These are phyloP conservation scores for Fraxinus sp. DNA, from an alignment of 305 asterid genomes.

Conservation along the genomic window DNA sequence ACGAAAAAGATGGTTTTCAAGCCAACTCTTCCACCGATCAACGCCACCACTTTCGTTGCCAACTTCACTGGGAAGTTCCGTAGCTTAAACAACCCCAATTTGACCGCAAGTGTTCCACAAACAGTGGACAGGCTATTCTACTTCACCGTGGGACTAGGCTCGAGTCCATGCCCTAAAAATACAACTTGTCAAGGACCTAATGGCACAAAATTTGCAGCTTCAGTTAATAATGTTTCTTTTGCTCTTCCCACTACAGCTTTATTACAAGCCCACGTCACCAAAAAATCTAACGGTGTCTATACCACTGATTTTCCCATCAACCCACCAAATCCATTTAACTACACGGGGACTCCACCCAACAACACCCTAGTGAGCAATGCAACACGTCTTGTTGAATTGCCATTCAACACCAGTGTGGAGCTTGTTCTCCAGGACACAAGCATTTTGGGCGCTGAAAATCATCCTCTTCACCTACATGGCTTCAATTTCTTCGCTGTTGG, in stretches of 20 bases:
- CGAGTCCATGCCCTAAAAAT: conserved; percentile 53
- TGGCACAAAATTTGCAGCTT: conserved; percentile 60
- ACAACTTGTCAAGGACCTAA: conserved; percentile 66
- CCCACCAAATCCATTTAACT: conserved; percentile 52
- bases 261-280: conserved; percentile 44
- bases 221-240: conserved; percentile 56
- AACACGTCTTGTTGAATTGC: conserved; percentile 47
- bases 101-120: conserved; percentile 46
- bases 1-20: conserved; percentile 25
- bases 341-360: conserved; percentile 68
- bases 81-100: conserved; percentile 51
- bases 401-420: conserved; percentile 62
- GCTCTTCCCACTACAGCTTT: conserved; percentile 53
- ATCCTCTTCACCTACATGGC: conserved; percentile 76
- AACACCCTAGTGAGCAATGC: conserved; percentile 55
- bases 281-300: conserved; percentile 43
- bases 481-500: conserved; percentile 69
- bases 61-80: conserved; percentile 50
- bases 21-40: conserved; percentile 47
- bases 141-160: conserved; percentile 60
- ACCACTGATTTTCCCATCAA: conserved; percentile 56
- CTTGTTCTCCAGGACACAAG: conserved; percentile 62
- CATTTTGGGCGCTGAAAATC: conserved; percentile 71
- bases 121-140: conserved; percentile 38
- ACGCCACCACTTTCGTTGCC: conserved; percentile 38